Evolutionary conservation across 169 alveolate genomes (phyloP).

Genomic region (Plasmodium malariae): DNA sequence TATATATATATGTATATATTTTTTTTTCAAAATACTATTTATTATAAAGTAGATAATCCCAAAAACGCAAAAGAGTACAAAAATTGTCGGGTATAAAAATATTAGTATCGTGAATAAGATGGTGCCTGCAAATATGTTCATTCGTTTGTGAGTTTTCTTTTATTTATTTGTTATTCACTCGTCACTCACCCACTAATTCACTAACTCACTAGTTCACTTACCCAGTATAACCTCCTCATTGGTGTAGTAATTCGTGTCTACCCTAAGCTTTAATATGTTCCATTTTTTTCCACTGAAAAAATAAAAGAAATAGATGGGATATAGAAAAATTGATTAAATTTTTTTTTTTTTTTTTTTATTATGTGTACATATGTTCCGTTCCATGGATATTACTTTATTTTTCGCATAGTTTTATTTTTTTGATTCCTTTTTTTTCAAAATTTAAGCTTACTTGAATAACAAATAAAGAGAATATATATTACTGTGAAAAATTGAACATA

Average conservation of each 20-base stretch:
- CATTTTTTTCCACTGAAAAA: constrained; percentile 73
- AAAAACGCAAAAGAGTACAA: constrained; percentile 36
- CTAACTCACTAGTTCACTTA: neutral
- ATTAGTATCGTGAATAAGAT: constrained; percentile 48
- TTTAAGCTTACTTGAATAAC: constrained; percentile 49
- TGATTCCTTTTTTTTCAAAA: neutral
- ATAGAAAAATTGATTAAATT: no score
- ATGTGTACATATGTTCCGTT: no score
- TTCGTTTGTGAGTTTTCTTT: neutral
- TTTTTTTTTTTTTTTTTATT: neutral
- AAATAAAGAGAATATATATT: constrained; percentile 53
- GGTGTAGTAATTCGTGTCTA: constrained; percentile 65
- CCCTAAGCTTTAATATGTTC: constrained; percentile 52
- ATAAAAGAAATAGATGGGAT: no score
- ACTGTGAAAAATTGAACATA: constrained; percentile 34
- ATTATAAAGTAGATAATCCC: constrained; percentile 41
- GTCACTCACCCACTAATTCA: no score
- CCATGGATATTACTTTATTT: no score
- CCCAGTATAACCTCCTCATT: constrained; percentile 69
- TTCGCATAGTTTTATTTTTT: neutral
- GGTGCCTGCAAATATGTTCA: constrained; percentile 26
- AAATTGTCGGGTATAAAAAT: constrained; percentile 48
- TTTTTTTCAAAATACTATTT: constrained; percentile 12
- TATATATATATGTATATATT: neutral
- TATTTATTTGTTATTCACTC: neutral